These are phyloP conservation scores for Allomyces macrogynus DNA, from an alignment of 192 early-diverging fungal genomes.

Conservation along the genomic window DNA sequence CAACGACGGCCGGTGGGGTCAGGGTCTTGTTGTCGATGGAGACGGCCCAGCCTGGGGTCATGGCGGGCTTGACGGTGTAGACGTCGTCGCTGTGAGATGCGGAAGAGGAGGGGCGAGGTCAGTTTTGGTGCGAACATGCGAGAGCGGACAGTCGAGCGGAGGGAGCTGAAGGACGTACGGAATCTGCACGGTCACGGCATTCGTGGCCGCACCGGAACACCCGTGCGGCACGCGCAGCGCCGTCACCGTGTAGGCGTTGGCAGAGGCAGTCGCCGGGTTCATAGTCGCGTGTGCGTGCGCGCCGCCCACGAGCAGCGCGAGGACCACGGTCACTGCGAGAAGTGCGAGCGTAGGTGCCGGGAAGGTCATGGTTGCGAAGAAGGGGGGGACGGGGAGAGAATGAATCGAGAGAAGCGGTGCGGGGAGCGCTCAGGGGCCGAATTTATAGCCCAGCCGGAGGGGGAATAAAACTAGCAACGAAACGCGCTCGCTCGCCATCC, in stretches of 20 bases:
- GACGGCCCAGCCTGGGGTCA: not conserved
- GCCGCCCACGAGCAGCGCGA: too few relatives aligned
- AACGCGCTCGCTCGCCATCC: too few relatives aligned
- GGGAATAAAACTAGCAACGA: too few relatives aligned
- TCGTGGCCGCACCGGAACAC: not conserved
- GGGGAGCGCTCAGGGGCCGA: too few relatives aligned
- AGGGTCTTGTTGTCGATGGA: not conserved
- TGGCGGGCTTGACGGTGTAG: not conserved
- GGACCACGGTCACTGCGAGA: not conserved
- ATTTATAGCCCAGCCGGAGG: too few relatives aligned
- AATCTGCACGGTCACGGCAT: not conserved
- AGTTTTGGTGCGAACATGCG: not conserved
- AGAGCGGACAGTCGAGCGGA: not conserved
- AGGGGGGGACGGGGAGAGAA: too few relatives aligned
- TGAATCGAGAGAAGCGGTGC: too few relatives aligned
- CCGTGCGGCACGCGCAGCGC: not conserved
- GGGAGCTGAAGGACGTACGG: not conserved
- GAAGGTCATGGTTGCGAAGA: not conserved
- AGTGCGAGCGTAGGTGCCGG: not conserved
- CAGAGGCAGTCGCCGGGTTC: not conserved
- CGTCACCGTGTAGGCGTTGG: not conserved
- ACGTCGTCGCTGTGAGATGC: not conserved
- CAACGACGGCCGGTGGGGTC: not conserved
- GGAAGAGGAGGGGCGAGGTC: not conserved
- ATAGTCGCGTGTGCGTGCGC: not conserved